Base-by-base conservation (phyloP, 345 rosid genomes). In the Rhodomyrtus tomentosa region DNA sequence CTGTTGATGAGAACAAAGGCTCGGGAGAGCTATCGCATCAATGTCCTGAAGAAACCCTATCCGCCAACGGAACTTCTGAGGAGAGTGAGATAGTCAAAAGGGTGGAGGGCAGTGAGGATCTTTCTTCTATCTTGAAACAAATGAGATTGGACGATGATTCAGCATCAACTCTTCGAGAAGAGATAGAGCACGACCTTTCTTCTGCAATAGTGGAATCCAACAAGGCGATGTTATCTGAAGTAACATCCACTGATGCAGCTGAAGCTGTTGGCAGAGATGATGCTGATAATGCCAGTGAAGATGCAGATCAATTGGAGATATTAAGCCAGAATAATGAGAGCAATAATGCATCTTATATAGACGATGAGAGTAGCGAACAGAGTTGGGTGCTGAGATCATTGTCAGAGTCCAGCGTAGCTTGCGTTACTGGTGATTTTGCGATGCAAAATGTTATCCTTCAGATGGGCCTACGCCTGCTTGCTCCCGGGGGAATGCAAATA, bases 381-480 rank as follows among this genome's bases (percentile, higher is more conserved):
- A 95, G 98, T 86, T 93, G 95, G 98, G 90, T 92, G 88, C 80
- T 92, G 86, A 95, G 96, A 88, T 95, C 98, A 32, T 88, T 97
- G 50, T 94, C 99, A 1, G 99, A 97, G 87, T 97, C 99, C n/a
- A 93, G 92, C 85, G 95, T 97, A 25, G 99, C 98, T 84, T 95
- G 99, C 87, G 90, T 97, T 81, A 97, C 99, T 80, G 90, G 95
- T 84, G 99, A 97, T 89, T 96, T 84, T 88, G 99, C 99, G 3
- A 95, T 95, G 99, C 99, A 97, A 89, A 97, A 97, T 88, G 99
- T 95, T 87, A 92, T 97, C 81, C 93, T 97, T 84, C 99, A 95
- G 92, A 95, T 97, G 95, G 99, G 99, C 36, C 93, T 97, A 84
- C 93, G 99, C 53, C 88, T 97, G 56, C 88, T 95, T 84, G 99